Conservation (phyloP, 225 moss, liverwort and hornwort genomes). For the Sphagnum tenellum region DNA sequence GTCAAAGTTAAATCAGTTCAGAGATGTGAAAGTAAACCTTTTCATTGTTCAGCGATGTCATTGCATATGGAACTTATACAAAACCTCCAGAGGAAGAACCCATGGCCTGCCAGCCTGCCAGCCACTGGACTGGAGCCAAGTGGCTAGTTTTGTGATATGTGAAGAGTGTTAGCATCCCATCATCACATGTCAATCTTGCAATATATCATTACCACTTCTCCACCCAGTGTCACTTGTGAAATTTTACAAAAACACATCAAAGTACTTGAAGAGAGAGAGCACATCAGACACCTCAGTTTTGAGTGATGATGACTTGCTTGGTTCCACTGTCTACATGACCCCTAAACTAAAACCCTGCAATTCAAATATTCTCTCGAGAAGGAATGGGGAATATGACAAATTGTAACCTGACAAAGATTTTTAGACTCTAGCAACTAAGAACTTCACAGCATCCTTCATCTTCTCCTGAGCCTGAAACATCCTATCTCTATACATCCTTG, state of each 20-base stretch:
- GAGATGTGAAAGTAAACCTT: no score
- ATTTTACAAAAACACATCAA: slow-evolving; percentile 35
- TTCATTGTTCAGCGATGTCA: no score
- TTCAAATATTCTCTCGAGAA: slow-evolving; percentile 26
- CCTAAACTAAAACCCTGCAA: no score
- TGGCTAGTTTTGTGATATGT: slow-evolving; percentile 18
- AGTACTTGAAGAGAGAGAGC: slow-evolving; percentile 19
- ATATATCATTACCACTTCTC: slow-evolving; percentile 11
- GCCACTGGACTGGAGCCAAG: slow-evolving; percentile 18
- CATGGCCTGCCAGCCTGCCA: slow-evolving; percentile 18
- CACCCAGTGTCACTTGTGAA: slow-evolving; percentile 16
- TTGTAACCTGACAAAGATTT: slow-evolving; percentile 17
- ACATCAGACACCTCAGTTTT: slow-evolving; percentile 27
- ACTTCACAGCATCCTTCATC: slow-evolving; percentile 24
- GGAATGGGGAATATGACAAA: slow-evolving; percentile 3
- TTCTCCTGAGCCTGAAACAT: no score
- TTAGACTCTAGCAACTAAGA: slow-evolving; percentile 19
- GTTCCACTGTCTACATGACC: no score
- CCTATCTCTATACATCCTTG: slow-evolving; percentile 19
- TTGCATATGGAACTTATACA: slow-evolving; percentile 39
- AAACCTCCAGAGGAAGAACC: slow-evolving; percentile 40
- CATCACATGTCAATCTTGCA: slow-evolving; percentile 13
- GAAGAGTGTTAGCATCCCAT: slow-evolving; percentile 8
- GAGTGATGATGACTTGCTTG: background rate
- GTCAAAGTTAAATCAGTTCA: no score